Conservation (phyloP, 2,329 filamentous ascomycete genomes). For the Colletotrichum incanum region DNA sequence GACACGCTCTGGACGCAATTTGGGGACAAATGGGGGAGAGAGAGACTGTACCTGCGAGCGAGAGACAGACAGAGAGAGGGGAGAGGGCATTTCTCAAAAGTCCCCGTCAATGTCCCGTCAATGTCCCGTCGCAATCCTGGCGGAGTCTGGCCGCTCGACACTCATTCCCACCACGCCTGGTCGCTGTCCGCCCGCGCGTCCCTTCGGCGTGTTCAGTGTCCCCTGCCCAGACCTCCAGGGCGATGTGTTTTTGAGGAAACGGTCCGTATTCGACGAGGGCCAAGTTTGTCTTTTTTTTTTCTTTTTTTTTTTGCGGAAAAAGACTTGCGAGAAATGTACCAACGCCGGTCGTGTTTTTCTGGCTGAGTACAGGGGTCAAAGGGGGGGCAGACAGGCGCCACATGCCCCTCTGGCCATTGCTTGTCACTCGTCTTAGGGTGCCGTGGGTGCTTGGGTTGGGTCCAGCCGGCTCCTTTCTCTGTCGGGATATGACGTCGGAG, state of each 20-base stretch:
- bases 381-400: constrained; percentile 32
- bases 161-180: not conserved
- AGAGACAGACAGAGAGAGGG: not conserved
- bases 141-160: constrained; percentile 23
- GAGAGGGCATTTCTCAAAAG: constrained; percentile 9
- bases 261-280: not conserved
- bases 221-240: not conserved
- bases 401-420: constrained; percentile 29
- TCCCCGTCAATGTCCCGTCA: not conserved
- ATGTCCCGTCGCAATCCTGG: constrained; percentile 15
- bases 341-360: constrained; percentile 6
- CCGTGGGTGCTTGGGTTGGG: not conserved
- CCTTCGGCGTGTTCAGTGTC: not conserved
- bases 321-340: constrained; percentile 1
- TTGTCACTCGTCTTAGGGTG: constrained; percentile 17
- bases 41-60: too few relatives aligned
- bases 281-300: not conserved
- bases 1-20: constrained; percentile 28
- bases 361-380: constrained; percentile 24
- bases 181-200: not conserved
- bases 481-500: constrained; percentile 40
- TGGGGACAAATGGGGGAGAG: not conserved
- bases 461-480: constrained; percentile 20
- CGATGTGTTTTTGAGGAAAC: not conserved
- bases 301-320: not conserved